Base-by-base conservation (phyloP, 2,329 filamentous ascomycete species). In the Alternaria incomplexa region DNA sequence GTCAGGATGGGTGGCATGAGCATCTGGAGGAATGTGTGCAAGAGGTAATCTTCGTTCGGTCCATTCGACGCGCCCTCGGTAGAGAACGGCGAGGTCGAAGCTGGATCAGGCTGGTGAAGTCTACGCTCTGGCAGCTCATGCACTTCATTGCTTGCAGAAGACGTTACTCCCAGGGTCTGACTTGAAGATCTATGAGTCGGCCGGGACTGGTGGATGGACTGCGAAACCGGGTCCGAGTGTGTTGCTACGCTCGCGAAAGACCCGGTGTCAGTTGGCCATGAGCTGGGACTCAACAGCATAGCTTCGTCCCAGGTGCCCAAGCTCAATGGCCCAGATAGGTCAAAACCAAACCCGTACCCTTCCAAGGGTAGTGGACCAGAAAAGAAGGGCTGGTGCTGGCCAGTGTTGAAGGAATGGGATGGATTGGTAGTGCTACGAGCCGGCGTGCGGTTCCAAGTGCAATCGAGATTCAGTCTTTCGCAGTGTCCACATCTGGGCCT, bases 401-500 rank as follows among this genome's bases (percentile, higher is more conserved):
- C 36, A 13, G 60, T 55, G 25, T 52, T 50, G 8, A 74, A 69
- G 12, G 71, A 71, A 17, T 70, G 71, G 2, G 66, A 65, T 50
- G 69, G 68, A 44, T 63, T 61, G 51, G 54, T 71, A 51, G 45
- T 67, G 46, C 63, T 70, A 44, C 69, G 63, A 26, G 64, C 47
- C 23, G 51, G 61, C 12, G 69, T 67, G 17, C 77, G 71, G 63
- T 80, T 80, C 85, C 85, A 87, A 53, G 81, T 81, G 73, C 85
- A 88, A 50, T 86, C 81, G 23, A 87, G 78, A 61, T 84, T 84
- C 52, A 87, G 80, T 44, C 85, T 81, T 71, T 83, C 83, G 75
- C 85, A 87, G 69, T 86, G 85, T 54, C 79, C 83, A 71, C 86
- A 87, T 17, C 83, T 73, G 7, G 85, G 85, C 61, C 83, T 81